Evolutionary conservation across 257 asterid genomes (phyloP).

Genomic region (Sherardia arvensis): DNA sequence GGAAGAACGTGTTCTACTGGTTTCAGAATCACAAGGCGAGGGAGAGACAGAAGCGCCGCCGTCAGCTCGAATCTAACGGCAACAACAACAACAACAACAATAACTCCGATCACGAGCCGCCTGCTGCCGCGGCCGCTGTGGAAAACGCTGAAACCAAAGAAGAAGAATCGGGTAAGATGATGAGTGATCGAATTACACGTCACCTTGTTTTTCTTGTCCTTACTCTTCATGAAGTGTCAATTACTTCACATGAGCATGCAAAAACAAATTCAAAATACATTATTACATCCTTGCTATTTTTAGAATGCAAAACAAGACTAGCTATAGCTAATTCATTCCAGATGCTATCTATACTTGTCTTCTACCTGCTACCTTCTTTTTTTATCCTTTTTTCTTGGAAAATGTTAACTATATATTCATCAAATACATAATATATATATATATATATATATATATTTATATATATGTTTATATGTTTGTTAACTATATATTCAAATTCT

Average conservation of each 20-base stretch:
- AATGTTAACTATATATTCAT: no score
- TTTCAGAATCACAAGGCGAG: conserved; percentile 94
- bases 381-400: conserved; percentile 10
- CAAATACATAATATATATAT: no score
- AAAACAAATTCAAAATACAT: neutral
- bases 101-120: conserved; percentile 25
- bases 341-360: neutral
- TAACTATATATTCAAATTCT: no score
- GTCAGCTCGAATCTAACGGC: conserved; percentile 50
- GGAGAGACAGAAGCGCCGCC: conserved; percentile 82
- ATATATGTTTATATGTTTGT: no score
- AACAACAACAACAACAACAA: no score
- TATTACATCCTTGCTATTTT: neutral
- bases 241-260: neutral
- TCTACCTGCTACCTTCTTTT: neutral
- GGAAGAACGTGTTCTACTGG: conserved; percentile 94
- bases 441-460: neutral
- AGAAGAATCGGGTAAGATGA: conserved; percentile 18
- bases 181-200: neutral
- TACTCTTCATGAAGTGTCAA: conserved; percentile 5
- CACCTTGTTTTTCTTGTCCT: neutral
- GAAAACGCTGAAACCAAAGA: conserved; percentile 40
- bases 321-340: no score
- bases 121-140: neutral
- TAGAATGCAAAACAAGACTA: neutral